Base-by-base conservation (phyloP, 345 rosid species). In the Boechera stricta region DNA sequence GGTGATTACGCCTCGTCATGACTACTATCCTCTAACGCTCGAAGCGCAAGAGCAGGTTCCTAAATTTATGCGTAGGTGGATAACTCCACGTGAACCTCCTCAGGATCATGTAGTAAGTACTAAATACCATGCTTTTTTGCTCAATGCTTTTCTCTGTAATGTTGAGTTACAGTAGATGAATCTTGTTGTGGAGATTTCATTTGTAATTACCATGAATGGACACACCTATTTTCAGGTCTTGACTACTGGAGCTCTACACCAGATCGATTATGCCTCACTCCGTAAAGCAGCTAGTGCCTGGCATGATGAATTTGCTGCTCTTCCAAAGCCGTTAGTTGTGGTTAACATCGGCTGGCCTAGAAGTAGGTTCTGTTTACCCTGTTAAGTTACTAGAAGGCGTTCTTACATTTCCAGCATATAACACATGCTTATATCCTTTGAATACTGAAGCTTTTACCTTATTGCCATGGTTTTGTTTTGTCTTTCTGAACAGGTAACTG, bases 331-430 rank as follows among this genome's bases (percentile, higher is more conserved):
- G 57, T 79, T 95, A 64, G 85, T 95, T 54, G 97, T 89, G 84
- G 96, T 95, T 80, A 92, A 88, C 82, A 69, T 95, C 48, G 99
- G 99, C 53, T 88, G 98, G 82, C 96, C 99, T 73, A 85, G 90
- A 79, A 49, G 99, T 95, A 87, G 54, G 75, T 82, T 45, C 54
- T 49, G 7, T 9, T 79, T 28, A 59, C 74, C 65, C 79, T 68
- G 42, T 53, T 12, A 67, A 60, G 58, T 67, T 44, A 59, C 58
- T 67, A 66, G 64, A 41, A 35, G 5, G 35, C 16, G 10, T 61
- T 66, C 33, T 67, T 59, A 33, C n/a, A 44, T 38, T 54, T 67
- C 6, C 58, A 59, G 36, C 49, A 31, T 58, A 39, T 21, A 57
- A 10, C n/a, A 58, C 62, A 39, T 51, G 16, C 45, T 60, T 28